Conservation (phyloP, 495 filamentous ascomycete species). For the Trichocladium uniseriatum region DNA sequence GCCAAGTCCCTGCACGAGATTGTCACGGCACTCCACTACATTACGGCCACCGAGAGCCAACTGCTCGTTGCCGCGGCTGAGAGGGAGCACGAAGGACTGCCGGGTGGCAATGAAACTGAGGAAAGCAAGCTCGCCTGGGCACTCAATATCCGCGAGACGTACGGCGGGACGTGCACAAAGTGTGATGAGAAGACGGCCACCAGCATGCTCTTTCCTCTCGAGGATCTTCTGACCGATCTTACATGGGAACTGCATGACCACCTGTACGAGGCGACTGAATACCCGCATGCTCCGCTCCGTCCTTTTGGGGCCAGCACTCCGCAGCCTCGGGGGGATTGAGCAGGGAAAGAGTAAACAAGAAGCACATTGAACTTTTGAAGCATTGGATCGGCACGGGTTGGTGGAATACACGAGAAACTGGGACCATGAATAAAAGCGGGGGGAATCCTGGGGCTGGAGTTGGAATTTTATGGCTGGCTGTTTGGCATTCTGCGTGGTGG, state of each 20-base stretch:
- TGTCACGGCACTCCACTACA: neutral
- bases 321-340: neutral
- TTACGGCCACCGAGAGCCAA: neutral
- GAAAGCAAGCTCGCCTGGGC: neutral
- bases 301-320: neutral
- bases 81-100: neutral
- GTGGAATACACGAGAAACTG: too few species aligned
- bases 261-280: neutral
- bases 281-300: neutral
- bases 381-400: too few species aligned
- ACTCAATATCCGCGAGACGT: neutral
- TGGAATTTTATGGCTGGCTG: too few species aligned
- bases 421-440: too few species aligned
- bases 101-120: neutral
- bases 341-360: too few species aligned
- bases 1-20: neutral
- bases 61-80: neutral
- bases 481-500: too few species aligned
- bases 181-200: conserved; percentile 6
- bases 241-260: neutral
- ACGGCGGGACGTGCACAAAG: neutral
- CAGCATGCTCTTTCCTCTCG: conserved; percentile 9
- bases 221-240: conserved; percentile 5
- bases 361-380: too few species aligned
- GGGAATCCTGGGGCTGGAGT: too few species aligned